A percentile compares a stretch with the other conserved stretches of the same genome.
Conservation (phyloP, 2,329 filamentous ascomycete species). For the Trichoderma harzianum region DNA sequence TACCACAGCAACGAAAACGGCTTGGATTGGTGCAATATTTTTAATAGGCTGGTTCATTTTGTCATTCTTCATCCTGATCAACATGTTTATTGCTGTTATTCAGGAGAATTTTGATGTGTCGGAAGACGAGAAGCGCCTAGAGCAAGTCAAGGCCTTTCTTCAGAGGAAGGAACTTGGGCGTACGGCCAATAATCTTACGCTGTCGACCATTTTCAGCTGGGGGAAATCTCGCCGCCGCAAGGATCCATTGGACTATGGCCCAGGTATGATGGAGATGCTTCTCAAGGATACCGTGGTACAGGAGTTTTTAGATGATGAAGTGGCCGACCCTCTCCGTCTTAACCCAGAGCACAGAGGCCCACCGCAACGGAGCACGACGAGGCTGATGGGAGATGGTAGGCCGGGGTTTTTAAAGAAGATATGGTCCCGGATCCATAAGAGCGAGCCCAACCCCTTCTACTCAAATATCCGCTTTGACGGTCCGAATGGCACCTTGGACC, state of each 20-base stretch:
- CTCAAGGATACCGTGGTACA: constrained; percentile 92
- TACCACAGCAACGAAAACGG: constrained; percentile 63
- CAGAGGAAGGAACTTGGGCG: constrained; percentile 83
- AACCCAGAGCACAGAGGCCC: constrained; percentile 30
- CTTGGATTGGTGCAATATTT: constrained; percentile 90
- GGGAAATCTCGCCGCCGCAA: constrained; percentile 57
- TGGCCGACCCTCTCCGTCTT: constrained; percentile 30
- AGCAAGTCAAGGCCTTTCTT: constrained; percentile 93
- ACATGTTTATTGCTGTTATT: constrained; percentile 99
- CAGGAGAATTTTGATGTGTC: constrained; percentile 99
- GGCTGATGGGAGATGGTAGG: constrained; percentile 44
- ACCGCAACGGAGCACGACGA: constrained; percentile 33
- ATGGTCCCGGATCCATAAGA: constrained; percentile 62
- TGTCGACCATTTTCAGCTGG: constrained; percentile 67
- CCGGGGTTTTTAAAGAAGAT: constrained; percentile 57
- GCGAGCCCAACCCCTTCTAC: constrained; percentile 94
- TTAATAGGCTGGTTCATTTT: constrained; percentile 95
- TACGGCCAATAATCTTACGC: constrained; percentile 68
- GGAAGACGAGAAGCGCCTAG: constrained; percentile 93
- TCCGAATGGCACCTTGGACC: constrained; percentile 75
- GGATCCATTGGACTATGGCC: constrained; percentile 88
- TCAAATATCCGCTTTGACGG: constrained; percentile 67
- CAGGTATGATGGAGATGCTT: constrained; percentile 91
- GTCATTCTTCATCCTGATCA: constrained; percentile 90
- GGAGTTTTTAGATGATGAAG: constrained; percentile 85